Base-by-base conservation (phyloP, 305 asterid genomes). In the Fraxinus sp. region DNA sequence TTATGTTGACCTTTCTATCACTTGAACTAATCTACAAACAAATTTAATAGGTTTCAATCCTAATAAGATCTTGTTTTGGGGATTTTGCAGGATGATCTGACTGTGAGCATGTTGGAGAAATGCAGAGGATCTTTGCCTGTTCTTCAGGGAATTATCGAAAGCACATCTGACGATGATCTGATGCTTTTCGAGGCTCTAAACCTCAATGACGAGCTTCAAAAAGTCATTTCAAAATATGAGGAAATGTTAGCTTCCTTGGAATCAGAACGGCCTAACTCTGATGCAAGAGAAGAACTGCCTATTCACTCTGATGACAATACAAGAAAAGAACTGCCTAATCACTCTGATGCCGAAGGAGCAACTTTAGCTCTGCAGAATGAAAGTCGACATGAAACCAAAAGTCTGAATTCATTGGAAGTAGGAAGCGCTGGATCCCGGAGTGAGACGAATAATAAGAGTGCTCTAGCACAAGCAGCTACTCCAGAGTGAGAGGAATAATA, bases 161-260 rank as follows among this genome's bases (percentile, higher is more conserved):
- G 79, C 87, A 95, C 98, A 0, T 86, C 94, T 1, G 97, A 91
- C 16, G 94, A 95, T 55, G 98, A 95, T 85, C 96, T 88, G 71
- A 89, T 95, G 91, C 92, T 95, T 76, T 93, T 95, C 35, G 99
- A 95, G 84, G 96, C 98, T 80, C 89, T 95, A 74, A 91, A 92
- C 84, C 95, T 95, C 81, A 97, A 92, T 0, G 99, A 95, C 76
- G 99, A 95, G 88, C 94, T 95, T 83, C 98, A 86, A 80, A 89
- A 83, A 33, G 91, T 87, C 73, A 89, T 92, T 84, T 87, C 96
- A 78, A 88, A 79, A 80, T 88, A 86, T 26, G 81, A 79, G 81
- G 97, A 95, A 84, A 88, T 91, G 83, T 86, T 84, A 73, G 87
- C 97, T 82, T 88, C 88, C 49, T n/a, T 76, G 5, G 93, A 88